Conservation (phyloP, 768 basidiomycete species). For the Lactarius quietus region DNA sequence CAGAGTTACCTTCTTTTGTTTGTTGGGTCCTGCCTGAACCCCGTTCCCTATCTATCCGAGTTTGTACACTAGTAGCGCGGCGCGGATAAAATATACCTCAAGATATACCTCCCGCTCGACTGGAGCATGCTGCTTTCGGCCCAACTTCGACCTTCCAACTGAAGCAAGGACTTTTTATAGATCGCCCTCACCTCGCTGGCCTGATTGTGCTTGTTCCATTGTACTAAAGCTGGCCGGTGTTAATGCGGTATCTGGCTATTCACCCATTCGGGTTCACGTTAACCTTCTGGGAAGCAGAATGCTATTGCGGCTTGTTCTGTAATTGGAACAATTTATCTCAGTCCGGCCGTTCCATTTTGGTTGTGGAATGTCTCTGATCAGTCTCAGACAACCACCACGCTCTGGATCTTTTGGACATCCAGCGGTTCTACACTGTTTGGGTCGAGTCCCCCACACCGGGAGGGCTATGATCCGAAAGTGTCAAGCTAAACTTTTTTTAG, state of each 20-base stretch:
- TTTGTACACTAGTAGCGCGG: neutral
- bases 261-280: slow-evolving; percentile 33
- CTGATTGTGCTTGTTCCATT: no score
- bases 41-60: neutral
- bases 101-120: neutral
- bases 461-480: neutral
- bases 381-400: slow-evolving; percentile 23
- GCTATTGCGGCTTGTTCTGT: slow-evolving; percentile 37
- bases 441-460: neutral
- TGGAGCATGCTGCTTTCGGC: neutral
- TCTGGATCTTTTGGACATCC: slow-evolving; percentile 39
- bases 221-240: neutral
- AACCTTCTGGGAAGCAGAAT: slow-evolving; percentile 36
- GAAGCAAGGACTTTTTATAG: no score
- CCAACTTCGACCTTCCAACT: no score
- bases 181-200: no score
- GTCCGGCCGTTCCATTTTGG: slow-evolving; percentile 28
- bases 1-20: neutral
- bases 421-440: slow-evolving; percentile 31
- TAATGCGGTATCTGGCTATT: neutral
- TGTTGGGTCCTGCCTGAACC: neutral
- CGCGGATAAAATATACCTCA: neutral
- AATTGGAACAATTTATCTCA: slow-evolving; percentile 36
- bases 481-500: slow-evolving; percentile 6
- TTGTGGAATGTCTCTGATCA: neutral